Evolutionary conservation across 805 yeast genomes (phyloP), one percentile per base, ranked within the genome.

Genomic region (Teunomyces cretensis): DNA sequence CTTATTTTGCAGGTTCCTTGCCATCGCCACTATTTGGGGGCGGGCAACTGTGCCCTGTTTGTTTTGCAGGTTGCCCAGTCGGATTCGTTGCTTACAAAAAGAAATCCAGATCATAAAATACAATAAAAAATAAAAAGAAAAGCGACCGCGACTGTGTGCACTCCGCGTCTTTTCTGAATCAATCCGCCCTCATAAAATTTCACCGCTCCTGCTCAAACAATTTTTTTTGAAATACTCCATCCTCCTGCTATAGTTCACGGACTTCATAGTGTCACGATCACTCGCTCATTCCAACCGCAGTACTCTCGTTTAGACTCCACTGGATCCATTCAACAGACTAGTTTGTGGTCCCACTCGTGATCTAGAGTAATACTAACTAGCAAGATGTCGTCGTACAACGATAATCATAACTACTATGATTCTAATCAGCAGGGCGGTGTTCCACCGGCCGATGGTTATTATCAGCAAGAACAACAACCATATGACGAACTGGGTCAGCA

Each of bases 381-480:
- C 44, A 36, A 72, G 80, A 79, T 79, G 84, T 79, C 84, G 68
- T 79, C 84, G 68, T 79, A 79, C 67, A 75, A 73, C 77, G 83
- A 79, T 68, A 70, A 68, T 60, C 68, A 69, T 52, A 72, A 78
- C 55, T 73, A 74, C 62, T 60, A 61, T 49, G 62, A 61, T 49
- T 62, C 61, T 46, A 54, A 54, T 60, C 65, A 57, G 49, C 62
- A 54, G 43, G 54, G 53, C 37, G 62, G 57, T 49, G 60, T 52
- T 32, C 65, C 42, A 30, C 42, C 30, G 36, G 58, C 51, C 60
- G 61, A 41, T 48, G 55, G 64, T 45, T 68, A 67, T 46, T 61
- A 61, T 46, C 74, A 70, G 50, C 72, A 66, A 58, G 67, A 69
- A 43, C 74, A 66, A 58, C 67, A 69, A 43, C 74, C 74, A n/a